Base-by-base conservation (phyloP, 129 eudicot genomes). In the Glebionis coronaria region DNA sequence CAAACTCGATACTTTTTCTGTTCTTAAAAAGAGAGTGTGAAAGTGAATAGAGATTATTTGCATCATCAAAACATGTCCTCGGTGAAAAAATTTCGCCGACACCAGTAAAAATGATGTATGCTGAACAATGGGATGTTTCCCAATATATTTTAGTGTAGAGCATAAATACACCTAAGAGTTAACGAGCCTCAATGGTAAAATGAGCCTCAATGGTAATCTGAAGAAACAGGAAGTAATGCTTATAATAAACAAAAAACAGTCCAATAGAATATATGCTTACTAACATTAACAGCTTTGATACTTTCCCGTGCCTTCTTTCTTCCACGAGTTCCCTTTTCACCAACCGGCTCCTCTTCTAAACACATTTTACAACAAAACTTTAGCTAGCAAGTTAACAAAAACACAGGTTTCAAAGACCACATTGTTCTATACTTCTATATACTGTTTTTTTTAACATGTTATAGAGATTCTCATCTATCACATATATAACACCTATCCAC, bases 281-380 rank as follows among this genome's bases (percentile, higher is more conserved):
- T 73, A 29, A 90, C 95, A 82, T 78, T 84, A 70, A 65, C 53
- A 35, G 69, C 42, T 44, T 4, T 44, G 56, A 65, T 49, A 79
- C 50, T 76, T 67, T 63, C 76, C 27, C 60, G 75, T 67, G 46
- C 71, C 67, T 69, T 80, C 77, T 78, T 79, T 67, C 78, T 85
- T 67, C 84, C 84, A 60, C 83, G 87, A 75, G 82, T 53, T 73
- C 42, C 85, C 65, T 74, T 83, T 28, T 71, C 83, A 11, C 35
- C 65, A 44, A 66, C 31, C 2, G 72, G 74, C 44, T 81, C 93
- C 73, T 87, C 97, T 38, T 84, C 97, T 90, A 84, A 68, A 40
- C 29, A 51, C 57, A 61, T 14, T 31, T n/a, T 50, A 35, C 70
- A 56, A 61, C 47, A 45, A 71, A 73, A 65, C 66, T 25, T 65